Conservation (phyloP, 345 rosid species). For the Adansonia digitata region DNA sequence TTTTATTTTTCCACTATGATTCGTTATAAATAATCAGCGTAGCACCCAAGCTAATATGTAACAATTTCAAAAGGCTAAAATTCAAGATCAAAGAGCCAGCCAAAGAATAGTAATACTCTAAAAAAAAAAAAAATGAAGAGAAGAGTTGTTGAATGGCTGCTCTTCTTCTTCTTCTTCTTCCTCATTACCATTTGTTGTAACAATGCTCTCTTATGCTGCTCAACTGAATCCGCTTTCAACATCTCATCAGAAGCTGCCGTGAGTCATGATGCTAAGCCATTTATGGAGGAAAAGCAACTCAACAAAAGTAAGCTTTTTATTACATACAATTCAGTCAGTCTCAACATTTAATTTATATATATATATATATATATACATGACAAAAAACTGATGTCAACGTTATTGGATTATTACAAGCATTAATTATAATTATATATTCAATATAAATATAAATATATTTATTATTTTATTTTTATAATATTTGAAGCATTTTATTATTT, state of each 20-base stretch:
- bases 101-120: neutral
- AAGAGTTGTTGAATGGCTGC: neutral
- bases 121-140: slow-evolving; percentile 6
- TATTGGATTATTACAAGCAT: too few relatives aligned
- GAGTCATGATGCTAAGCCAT: neutral
- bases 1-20: neutral
- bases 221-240: neutral
- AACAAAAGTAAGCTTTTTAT: neutral
- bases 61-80: neutral
- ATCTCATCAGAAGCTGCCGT: neutral
- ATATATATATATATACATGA: too few relatives aligned
- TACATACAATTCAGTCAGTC: too few relatives aligned
- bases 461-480: too few relatives aligned
- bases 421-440: too few relatives aligned
- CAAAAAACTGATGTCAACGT: too few relatives aligned
- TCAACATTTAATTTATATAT: neutral
- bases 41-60: neutral
- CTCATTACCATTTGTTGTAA: neutral
- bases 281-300: neutral
- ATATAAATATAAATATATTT: too few relatives aligned
- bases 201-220: neutral
- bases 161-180: slow-evolving; percentile 2
- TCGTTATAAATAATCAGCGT: neutral
- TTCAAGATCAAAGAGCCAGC: too few relatives aligned
- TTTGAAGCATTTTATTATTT: too few relatives aligned